These are phyloP conservation scores for Mucor indicus DNA, from an alignment of 371 early-diverging fungal species.

Conservation along the genomic window DNA sequence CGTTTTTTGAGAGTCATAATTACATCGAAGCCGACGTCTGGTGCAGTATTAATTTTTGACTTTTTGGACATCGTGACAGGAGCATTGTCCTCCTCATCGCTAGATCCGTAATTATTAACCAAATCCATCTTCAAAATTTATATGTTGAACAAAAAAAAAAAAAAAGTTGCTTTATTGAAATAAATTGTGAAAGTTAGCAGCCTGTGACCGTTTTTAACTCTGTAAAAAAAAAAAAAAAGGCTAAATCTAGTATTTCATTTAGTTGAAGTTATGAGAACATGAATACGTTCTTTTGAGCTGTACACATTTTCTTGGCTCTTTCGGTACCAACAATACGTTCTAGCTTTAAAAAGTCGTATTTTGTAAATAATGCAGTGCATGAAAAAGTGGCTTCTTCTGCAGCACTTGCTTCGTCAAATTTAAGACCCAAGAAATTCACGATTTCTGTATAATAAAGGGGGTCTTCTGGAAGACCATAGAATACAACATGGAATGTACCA, in stretches of 20 bases:
- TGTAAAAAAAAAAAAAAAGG: too few species aligned
- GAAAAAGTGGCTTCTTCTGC: conserved; percentile 60
- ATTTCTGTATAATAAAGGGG: conserved; percentile 89
- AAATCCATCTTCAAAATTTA: conserved; percentile 30
- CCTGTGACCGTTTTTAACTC: too few species aligned
- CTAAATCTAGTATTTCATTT: too few species aligned
- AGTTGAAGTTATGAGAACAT: conserved; percentile 57
- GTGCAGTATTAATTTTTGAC: conserved; percentile 61
- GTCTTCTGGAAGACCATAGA: conserved; percentile 88
- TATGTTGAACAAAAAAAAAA: not conserved
- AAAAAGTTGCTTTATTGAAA: not conserved
- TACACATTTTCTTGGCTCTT: conserved; percentile 72
- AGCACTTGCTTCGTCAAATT: conserved; percentile 46
- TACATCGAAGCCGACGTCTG: conserved; percentile 76
- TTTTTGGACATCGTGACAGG: conserved; percentile 6
- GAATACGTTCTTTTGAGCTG: conserved; percentile 67
- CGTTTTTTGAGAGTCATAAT: not conserved
- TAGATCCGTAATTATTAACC: conserved; percentile 50
- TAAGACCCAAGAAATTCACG: conserved; percentile 61
- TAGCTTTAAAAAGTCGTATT: conserved; percentile 80
- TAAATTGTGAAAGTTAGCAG: too few species aligned
- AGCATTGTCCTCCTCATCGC: conserved; percentile 48
- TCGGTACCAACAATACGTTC: conserved; percentile 89
- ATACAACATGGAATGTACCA: conserved; percentile 83
- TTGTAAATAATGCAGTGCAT: conserved; percentile 74